A percentile compares a stretch with the other conserved stretches of the same genome.
These are phyloP conservation scores for Sporisorium iseilematis-ciliati DNA, from an alignment of 1,284 basidiomycete genomes.

Conservation along the genomic window DNA sequence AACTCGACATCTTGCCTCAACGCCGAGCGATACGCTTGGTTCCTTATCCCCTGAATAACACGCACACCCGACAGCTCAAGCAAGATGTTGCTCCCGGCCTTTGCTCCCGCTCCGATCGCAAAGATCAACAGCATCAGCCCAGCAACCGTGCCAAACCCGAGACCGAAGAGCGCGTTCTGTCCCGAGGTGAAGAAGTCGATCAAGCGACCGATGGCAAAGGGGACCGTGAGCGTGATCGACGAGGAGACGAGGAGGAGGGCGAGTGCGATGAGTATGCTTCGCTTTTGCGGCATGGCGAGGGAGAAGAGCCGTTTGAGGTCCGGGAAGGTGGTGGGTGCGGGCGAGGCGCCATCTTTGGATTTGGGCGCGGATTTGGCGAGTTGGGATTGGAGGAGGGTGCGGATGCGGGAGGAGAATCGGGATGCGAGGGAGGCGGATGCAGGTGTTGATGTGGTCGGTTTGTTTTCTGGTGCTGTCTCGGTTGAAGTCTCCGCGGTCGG, in stretches of 20 bases:
- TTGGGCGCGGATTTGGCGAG: conserved; percentile 45
- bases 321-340: conserved; percentile 57
- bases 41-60: conserved; percentile 88
- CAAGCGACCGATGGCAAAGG: conserved; percentile 67
- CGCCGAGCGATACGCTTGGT: conserved; percentile 83
- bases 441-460: background rate
- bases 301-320: conserved; percentile 61
- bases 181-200: conserved; percentile 68
- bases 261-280: conserved; percentile 59
- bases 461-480: conserved; percentile 3
- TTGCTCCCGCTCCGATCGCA: conserved; percentile 86
- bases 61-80: conserved; percentile 84
- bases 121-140: conserved; percentile 82
- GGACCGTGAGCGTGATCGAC: conserved; percentile 78
- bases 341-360: conserved; percentile 39
- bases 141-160: conserved; percentile 85
- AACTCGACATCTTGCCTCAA: conserved; percentile 82
- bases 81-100: conserved; percentile 90
- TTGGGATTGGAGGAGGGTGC: conserved; percentile 34
- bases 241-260: conserved; percentile 70
- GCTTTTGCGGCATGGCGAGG: conserved; percentile 64
- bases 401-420: conserved; percentile 22
- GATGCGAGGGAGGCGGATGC: conserved; percentile 22
- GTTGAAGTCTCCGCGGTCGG: background rate
- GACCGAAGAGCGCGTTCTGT: conserved; percentile 60